Evolutionary conservation across 164 flowering plant species (phyloP), one percentile per base, ranked within the genome.

Genomic region (Malania oleifera): DNA sequence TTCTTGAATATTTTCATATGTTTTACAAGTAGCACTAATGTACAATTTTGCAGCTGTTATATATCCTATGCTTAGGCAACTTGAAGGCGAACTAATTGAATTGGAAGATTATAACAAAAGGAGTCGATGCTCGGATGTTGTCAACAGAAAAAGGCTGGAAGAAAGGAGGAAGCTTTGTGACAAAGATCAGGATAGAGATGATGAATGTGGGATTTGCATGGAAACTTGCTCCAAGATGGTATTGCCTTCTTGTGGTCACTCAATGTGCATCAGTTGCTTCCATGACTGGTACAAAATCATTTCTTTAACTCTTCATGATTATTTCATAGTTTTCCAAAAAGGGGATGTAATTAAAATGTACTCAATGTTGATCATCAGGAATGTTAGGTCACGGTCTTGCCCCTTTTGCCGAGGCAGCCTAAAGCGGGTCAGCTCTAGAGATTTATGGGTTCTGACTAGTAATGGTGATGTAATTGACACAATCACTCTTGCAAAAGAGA

Each of bases 141-240:
- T 53, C 24, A 50, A 60, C 47, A 40, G 40, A 28, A 71, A 66
- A 54, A 63, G 41, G 26, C 51, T 27, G 25, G 75, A 70, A 11
- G 77, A 68, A n/a, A 68, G 52, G 61, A 67, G 49, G 44, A 73
- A 52, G 64, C n/a, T 38, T 7, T 43, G 51, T 4, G 47, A 57
- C 39, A 63, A 58, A 45, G 84, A 82, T 43, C 12, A 34, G 1
- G 81, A 73, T 18, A 62, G 75, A 61, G 91, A 84, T 9, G 84
- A 82, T 14, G 92, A 88, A 73, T 88, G 96, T 71, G 86, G 84
- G 9, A 88, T 88, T 29, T 88, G 96, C 68, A 76, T 88, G 87
- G 92, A 88, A 41, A 61, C 63, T 61, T 64, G 69, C 46, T 71
- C 76, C 15, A 80, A 78, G 70, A 75, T 80, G 70, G 87, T 81